Evolutionary conservation across 345 rosid genomes (phyloP).

Genomic region (Populus deltoides): DNA sequence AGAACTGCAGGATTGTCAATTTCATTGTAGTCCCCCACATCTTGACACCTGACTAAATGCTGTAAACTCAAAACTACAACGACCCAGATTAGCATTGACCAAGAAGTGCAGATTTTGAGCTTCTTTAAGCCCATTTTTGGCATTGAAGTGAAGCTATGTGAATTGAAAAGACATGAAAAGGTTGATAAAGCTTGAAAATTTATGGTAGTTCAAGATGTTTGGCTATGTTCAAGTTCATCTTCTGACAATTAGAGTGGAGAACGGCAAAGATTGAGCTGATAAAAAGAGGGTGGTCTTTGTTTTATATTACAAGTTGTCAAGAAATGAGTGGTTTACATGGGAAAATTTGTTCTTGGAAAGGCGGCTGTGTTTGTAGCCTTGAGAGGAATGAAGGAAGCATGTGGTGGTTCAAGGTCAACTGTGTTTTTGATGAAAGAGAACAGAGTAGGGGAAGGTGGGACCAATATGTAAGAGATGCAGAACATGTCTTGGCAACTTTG

Average conservation of each 20-base stretch:
- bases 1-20: conserved; percentile 51
- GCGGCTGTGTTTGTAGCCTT: neutral
- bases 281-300: too few relatives aligned
- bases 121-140: conserved; percentile 36
- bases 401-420: neutral
- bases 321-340: too few relatives aligned
- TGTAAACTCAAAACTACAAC: conserved; percentile 39
- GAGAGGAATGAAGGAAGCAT: neutral
- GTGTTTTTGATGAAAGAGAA: neutral
- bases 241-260: neutral
- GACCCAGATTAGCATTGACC: conserved; percentile 39
- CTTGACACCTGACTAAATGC: conserved; percentile 47
- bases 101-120: conserved; percentile 27
- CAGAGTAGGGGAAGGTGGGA: neutral
- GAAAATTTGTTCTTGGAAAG: neutral
- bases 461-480: neutral
- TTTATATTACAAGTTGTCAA: too few relatives aligned
- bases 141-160: neutral
- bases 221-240: neutral
- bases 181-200: neutral
- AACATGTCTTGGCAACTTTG: neutral
- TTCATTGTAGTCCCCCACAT: conserved; percentile 41
- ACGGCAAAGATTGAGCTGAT: neutral
- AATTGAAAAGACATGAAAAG: neutral
- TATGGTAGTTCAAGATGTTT: neutral